Evolutionary conservation across 2,329 filamentous ascomycete species (phyloP).

Genomic region (Stagonosporopsis chrysanthemi): DNA sequence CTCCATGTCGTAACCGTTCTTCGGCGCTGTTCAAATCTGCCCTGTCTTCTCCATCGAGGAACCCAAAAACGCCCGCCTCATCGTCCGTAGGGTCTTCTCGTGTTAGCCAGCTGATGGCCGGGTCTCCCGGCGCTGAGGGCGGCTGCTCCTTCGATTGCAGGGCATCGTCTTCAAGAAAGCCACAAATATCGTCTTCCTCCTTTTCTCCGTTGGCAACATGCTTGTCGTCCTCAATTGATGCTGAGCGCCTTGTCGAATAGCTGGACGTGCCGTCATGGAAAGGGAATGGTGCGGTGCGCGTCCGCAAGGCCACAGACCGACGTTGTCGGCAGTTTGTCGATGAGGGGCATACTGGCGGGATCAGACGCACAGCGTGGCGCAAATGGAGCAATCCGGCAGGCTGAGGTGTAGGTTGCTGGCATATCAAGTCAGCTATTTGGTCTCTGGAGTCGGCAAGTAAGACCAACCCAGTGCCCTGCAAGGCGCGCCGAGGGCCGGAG

Average conservation of each 20-base stretch:
- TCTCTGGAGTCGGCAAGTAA: not conserved
- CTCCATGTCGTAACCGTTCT: not conserved
- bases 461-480: constrained; percentile 24
- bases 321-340: not conserved
- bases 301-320: not conserved
- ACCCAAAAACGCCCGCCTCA: not conserved
- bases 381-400: not conserved
- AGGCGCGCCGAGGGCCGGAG: constrained; percentile 26
- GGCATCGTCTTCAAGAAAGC: not conserved
- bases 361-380: not conserved
- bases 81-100: not conserved
- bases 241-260: constrained; percentile 1
- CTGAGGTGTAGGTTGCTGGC: constrained; percentile 10
- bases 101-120: too few species aligned
- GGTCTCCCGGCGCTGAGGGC: not conserved
- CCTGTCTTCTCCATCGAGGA: not conserved
- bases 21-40: not conserved
- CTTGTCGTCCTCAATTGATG: not conserved
- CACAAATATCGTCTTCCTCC: not conserved
- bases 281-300: not conserved
- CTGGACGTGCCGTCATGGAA: constrained; percentile 1
- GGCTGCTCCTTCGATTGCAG: not conserved
- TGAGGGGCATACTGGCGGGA: not conserved
- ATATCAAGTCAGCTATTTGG: constrained; percentile 14
- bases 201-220: not conserved